Base-by-base conservation (phyloP, 2,329 filamentous ascomycete species). In the Stachybotrys elegans region DNA sequence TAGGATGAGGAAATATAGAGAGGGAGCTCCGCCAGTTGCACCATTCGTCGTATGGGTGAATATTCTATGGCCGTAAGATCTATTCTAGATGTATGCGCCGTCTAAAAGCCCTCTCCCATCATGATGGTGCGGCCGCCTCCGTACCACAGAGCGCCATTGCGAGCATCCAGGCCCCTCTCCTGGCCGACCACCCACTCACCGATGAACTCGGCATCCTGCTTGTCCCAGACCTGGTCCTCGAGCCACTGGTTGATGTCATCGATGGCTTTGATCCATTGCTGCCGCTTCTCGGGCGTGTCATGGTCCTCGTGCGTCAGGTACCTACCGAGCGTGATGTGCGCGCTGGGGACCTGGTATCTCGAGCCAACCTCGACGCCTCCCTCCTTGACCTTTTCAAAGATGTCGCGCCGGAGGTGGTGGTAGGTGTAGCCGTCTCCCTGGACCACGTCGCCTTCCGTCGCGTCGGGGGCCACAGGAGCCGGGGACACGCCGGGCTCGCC, bases 161-260 rank as follows among this genome's bases (percentile, higher is more conserved):
- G 78, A 46, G 81, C 81, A 57, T 92, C 86, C 43, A 96, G 66
- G 0, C 91, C 91, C 54, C 74, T 84, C 61, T 92, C 89, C 55
- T 94, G 80, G 0, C 92, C 91, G n/a, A 96, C 82, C 20, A 86
- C 69, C 90, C 92, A 96, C 58, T 93, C 86, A 0, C 85, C 84
- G 3, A 72, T 59, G 27, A 71, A 67, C 11, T 65, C 64, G 8
- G 60, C 67, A 38, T 58, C 66, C 20, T 61, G 54, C 31, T 63
- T 68, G 17, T 80, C 78, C 88, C 89, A 94, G 41, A 84, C 84
- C 56, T 86, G 77, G 11, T 65, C 65, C 58, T 83, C 72, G 21
- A 96, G 69, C 84, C 84, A 91, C 9, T 58, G 61, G 63, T 97
- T 97, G 53, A 95, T 77, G 48, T 78, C 72, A 35, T 93, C 88